Evolutionary conservation across 2,329 filamentous ascomycete species (phyloP), one percentile per base, ranked within the genome.

Genomic region (Sporothrix schenckii): DNA sequence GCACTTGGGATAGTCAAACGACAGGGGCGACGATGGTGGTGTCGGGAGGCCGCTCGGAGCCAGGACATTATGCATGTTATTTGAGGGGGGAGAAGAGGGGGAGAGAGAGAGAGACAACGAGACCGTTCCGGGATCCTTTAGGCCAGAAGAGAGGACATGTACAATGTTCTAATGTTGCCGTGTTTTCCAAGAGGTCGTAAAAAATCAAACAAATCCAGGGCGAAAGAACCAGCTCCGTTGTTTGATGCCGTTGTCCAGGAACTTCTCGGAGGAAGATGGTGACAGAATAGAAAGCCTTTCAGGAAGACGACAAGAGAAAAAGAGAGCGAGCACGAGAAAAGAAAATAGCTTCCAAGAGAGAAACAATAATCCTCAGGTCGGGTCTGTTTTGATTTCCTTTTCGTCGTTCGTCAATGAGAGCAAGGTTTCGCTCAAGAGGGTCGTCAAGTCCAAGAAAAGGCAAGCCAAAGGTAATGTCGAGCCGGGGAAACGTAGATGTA

Each of bases 41-140:
- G 85, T 87, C 76, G 84, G 85, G 79, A 86, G 85, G 80, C 85
- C 85, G 79, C 81, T 86, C 73, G 75, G 61, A 67, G 78, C 81
- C 80, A 83, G 81, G 81, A 85, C 84, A 84, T 87, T 83, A 83
- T 87, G 85, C 86, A 88, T 88, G 80, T 80, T 87, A 83, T 80
- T 76, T 27, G 41, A 39, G 47, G 61, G 49, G 13, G 39, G 54
- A 39, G 50, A 19, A 44, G 71, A 69, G 69, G 72, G 49, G 67
- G 16, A 53, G 47, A 47, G 39, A 27, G 52, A 58, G 44, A 44
- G 21, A 14, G 52, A 56, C 34, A 5, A 63, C 14, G 50, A 63
- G 34, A 50, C 50, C 61, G 44, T 47, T 66, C 63, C 47, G 63
- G 61, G 27, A 14, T 50, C 27, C 63, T 21, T 66, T 39, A 66